These are phyloP conservation scores for Blastobotrys persicus DNA, from an alignment of 1,139 yeast species.

Conservation along the genomic window DNA sequence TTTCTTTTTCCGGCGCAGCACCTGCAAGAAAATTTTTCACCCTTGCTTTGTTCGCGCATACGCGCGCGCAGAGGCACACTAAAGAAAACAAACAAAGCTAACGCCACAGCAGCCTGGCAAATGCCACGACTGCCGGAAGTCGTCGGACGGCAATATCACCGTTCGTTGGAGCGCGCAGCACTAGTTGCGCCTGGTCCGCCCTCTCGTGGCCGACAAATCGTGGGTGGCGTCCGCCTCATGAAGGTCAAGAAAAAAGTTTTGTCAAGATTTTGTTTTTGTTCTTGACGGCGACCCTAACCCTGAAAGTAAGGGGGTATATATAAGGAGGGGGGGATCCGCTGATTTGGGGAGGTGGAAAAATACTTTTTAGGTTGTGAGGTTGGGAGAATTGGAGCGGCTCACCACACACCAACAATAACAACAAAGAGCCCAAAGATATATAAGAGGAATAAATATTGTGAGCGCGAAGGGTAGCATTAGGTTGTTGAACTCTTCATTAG, in stretches of 20 bases:
- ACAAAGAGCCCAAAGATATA: background rate
- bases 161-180: background rate
- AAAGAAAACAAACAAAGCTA: background rate
- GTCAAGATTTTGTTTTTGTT: background rate
- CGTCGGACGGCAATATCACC: background rate
- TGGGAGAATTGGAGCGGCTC: slow-evolving; percentile 8
- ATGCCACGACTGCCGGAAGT: background rate
- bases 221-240: background rate
- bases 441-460: slow-evolving; percentile 7
- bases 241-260: background rate
- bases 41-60: slow-evolving; percentile 1
- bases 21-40: slow-evolving; percentile 9
- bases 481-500: slow-evolving; percentile 27
- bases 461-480: slow-evolving; percentile 31
- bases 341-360: slow-evolving; percentile 1
- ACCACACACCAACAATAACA: background rate
- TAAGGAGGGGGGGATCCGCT: slow-evolving; percentile 12
- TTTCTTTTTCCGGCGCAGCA: slow-evolving; percentile 5
- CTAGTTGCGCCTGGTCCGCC: background rate
- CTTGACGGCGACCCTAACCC: slow-evolving; percentile 10
- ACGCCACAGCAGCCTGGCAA: background rate
- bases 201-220: background rate
- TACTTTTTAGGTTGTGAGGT: background rate
- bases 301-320: slow-evolving; percentile 1
- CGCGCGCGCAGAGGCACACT: background rate